A percentile compares a stretch with the other conserved stretches of the same genome.
These are phyloP conservation scores for Colletotrichum filicis DNA, from an alignment of 2,329 filamentous ascomycete genomes.

Conservation along the genomic window DNA sequence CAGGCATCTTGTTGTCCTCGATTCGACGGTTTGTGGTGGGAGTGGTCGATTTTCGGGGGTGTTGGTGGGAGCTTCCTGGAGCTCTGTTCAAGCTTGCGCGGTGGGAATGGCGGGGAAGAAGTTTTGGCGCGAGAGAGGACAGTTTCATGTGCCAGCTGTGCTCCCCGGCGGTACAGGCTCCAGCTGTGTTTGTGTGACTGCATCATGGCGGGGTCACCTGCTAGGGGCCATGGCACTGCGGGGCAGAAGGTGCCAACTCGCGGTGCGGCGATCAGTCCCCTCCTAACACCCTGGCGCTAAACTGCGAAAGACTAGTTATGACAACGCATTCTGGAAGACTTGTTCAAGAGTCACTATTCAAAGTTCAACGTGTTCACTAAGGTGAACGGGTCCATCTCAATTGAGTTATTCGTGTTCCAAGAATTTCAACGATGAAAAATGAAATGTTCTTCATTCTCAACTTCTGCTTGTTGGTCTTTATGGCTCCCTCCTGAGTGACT, in stretches of 20 bases:
- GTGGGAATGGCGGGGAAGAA: slow-evolving; percentile 33
- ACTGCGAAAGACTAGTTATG: neutral
- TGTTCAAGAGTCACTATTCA: neutral
- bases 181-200: slow-evolving; percentile 9
- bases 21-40: neutral
- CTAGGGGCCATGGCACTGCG: slow-evolving; percentile 5
- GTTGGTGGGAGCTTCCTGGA: slow-evolving; percentile 23
- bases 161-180: slow-evolving; percentile 1
- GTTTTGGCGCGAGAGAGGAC: slow-evolving; percentile 33
- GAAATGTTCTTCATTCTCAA: too few species aligned
- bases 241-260: neutral
- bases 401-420: too few species aligned
- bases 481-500: too few species aligned
- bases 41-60: slow-evolving; percentile 14
- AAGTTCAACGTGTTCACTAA: neutral
- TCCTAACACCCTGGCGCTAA: neutral
- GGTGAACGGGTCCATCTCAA: too few species aligned
- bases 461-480: too few species aligned
- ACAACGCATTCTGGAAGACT: neutral
- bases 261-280: neutral
- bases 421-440: too few species aligned
- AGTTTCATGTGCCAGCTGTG: slow-evolving; percentile 28
- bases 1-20: slow-evolving; percentile 50
- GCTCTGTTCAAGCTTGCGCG: slow-evolving; percentile 31
- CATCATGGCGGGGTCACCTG: slow-evolving; percentile 32